Conservation (phyloP, 2,329 filamentous ascomycete species). For the Arachnomyces sp. region DNA sequence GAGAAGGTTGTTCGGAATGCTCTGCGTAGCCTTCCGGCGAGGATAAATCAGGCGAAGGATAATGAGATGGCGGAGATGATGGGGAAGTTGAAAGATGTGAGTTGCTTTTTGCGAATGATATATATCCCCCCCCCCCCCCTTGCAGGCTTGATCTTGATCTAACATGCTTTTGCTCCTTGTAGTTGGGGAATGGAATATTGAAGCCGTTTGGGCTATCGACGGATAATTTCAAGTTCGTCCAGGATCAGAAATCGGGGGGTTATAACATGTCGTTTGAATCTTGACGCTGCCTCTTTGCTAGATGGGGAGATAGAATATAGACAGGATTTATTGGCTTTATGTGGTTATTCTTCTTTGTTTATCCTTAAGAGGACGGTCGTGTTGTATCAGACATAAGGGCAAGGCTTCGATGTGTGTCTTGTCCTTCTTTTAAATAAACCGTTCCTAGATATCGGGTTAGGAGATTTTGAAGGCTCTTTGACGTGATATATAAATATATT, state of each 20-base stretch:
- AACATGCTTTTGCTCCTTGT: background rate
- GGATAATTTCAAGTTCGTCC: slow-evolving; percentile 87
- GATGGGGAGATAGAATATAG: too few relatives aligned
- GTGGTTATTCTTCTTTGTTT: too few relatives aligned
- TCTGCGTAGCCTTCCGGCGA: slow-evolving; percentile 57
- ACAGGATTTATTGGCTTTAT: too few relatives aligned
- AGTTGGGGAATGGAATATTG: slow-evolving; percentile 82
- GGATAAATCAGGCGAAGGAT: slow-evolving; percentile 71
- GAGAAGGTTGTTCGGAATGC: slow-evolving; percentile 60
- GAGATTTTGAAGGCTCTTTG: too few relatives aligned
- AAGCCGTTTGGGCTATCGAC: slow-evolving; percentile 92
- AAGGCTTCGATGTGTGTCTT: too few relatives aligned
- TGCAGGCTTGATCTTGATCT: background rate
- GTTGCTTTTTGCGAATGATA: slow-evolving; percentile 26
- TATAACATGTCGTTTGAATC: slow-evolving; percentile 83
- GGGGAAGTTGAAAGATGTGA: slow-evolving; percentile 79
- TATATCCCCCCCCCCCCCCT: too few relatives aligned
- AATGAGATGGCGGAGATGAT: slow-evolving; percentile 94
- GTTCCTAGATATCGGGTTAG: too few relatives aligned
- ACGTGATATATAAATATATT: too few relatives aligned
- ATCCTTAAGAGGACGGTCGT: too few relatives aligned
- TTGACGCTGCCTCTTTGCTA: slow-evolving; percentile 11
- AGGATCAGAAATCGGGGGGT: slow-evolving; percentile 81
- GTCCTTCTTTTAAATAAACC: too few relatives aligned
- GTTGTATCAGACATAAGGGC: too few relatives aligned